These are phyloP conservation scores for apple (Malus domestica) DNA, from an alignment of 306 rosid genomes.

Conservation along the genomic window DNA sequence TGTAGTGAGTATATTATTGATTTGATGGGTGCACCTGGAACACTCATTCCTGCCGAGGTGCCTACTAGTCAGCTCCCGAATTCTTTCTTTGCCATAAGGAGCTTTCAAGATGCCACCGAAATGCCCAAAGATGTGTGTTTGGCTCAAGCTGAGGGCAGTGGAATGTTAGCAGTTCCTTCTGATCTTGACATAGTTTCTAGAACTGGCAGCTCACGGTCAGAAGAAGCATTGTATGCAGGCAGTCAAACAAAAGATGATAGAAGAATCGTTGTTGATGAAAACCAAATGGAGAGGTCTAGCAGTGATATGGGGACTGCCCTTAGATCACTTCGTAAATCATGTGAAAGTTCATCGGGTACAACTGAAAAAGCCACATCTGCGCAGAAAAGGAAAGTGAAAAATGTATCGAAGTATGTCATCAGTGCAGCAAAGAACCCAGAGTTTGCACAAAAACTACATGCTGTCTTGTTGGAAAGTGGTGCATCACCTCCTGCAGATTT, in stretches of 20 bases:
- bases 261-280: conserved; percentile 26
- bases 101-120: conserved; percentile 45
- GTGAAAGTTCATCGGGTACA: conserved; percentile 38
- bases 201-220: conserved; percentile 33
- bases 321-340: conserved; percentile 28
- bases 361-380: conserved; percentile 53
- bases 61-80: conserved; percentile 80
- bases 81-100: conserved; percentile 61
- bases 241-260: conserved; percentile 34
- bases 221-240: conserved; percentile 37
- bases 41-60: conserved; percentile 89
- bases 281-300: conserved; percentile 33
- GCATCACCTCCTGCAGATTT: conserved; percentile 91
- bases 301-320: conserved; percentile 36
- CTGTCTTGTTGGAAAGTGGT: conserved; percentile 81
- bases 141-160: conserved; percentile 33
- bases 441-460: conserved; percentile 80
- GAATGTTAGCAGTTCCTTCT: conserved; percentile 29
- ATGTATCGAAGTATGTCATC: conserved; percentile 77
- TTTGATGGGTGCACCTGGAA: conserved; percentile 99
- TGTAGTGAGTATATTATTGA: conserved; percentile 97
- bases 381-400: conserved; percentile 73
- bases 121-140: conserved; percentile 31
- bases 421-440: conserved; percentile 86
- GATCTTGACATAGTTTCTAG: conserved; percentile 30